A percentile compares a stretch with the other conserved stretches of the same genome.
phyloP scores from a whole-genome alignment of 2,329 filamentous ascomycete species.

The Fusarium sp. region DNA sequence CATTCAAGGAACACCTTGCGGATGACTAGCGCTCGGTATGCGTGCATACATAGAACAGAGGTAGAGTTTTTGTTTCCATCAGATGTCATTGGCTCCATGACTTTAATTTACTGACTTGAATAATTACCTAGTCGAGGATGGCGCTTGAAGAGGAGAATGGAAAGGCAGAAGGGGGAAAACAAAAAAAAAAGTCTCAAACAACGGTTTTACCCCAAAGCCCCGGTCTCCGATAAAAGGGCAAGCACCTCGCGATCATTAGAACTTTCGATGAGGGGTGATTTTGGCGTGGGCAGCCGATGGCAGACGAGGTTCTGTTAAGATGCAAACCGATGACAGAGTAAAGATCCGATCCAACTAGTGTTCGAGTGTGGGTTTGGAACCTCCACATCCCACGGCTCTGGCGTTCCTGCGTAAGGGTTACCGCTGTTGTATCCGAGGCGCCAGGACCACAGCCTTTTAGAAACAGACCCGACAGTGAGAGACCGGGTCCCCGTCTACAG shows the following conservation, averaged over 20 bases:
- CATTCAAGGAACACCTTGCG: not conserved
- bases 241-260: constrained; percentile 16
- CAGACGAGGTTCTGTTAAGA: constrained; percentile 16
- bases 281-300: constrained; percentile 36
- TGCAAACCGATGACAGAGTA: constrained; percentile 37
- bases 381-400: constrained; percentile 40
- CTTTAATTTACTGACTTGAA: constrained; percentile 20
- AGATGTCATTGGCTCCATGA: constrained; percentile 17
- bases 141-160: constrained; percentile 4
- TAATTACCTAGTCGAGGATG: constrained; percentile 13
- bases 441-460: constrained; percentile 24
- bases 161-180: not conserved
- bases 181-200: constrained; percentile 29
- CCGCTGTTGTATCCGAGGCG: constrained; percentile 37
- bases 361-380: constrained; percentile 31
- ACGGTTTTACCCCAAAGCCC: constrained; percentile 20
- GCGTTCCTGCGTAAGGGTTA: constrained; percentile 46
- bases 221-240: constrained; percentile 5
- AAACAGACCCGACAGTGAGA: not conserved
- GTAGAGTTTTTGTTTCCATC: constrained; percentile 14
- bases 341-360: constrained; percentile 43
- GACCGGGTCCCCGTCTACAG: constrained; percentile 1
- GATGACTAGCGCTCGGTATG: constrained; percentile 11
- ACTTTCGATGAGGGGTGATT: constrained; percentile 33
- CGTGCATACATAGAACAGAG: constrained; percentile 1